Conservation (phyloP, 495 filamentous ascomycete genomes). For the Massariosphaeria phaeospora region DNA sequence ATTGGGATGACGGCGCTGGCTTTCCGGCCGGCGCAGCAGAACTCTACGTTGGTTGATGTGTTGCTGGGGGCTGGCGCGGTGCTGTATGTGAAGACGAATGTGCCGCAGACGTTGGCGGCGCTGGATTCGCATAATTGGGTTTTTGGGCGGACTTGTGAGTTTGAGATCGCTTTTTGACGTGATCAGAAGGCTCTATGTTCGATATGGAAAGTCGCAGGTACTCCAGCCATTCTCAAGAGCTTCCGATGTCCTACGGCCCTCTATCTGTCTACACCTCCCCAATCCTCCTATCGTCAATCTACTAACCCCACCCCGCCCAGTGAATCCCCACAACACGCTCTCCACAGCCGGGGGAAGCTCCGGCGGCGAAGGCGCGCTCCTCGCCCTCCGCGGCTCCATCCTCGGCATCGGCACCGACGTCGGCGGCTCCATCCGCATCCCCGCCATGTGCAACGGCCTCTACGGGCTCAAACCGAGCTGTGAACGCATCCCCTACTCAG, state of each 20-base stretch:
- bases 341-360: conserved; percentile 55
- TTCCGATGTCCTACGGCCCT: too few species aligned
- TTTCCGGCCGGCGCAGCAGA: conserved; percentile 33
- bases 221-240: too few species aligned
- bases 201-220: too few species aligned
- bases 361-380: conserved; percentile 52
- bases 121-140: conserved; percentile 44
- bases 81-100: conserved; percentile 46
- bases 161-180: too few species aligned
- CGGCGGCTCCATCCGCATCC: conserved; percentile 65
- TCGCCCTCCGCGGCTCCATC: conserved; percentile 39
- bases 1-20: conserved; percentile 37
- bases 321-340: conserved; percentile 40
- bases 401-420: conserved; percentile 58
- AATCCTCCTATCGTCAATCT: too few species aligned
- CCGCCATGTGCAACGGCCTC: conserved; percentile 58
- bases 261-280: too few species aligned
- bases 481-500: conserved; percentile 52
- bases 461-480: conserved; percentile 55
- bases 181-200: too few species aligned
- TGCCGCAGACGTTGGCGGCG: conserved; percentile 44
- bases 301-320: too few species aligned
- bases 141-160: conserved; percentile 43
- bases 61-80: conserved; percentile 41
- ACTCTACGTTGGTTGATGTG: conserved; percentile 38